A percentile compares a stretch with the other conserved stretches of the same genome.
phyloP scores from a whole-genome alignment of 2,329 filamentous ascomycete species.

The Microcyclospora pomicola region DNA sequence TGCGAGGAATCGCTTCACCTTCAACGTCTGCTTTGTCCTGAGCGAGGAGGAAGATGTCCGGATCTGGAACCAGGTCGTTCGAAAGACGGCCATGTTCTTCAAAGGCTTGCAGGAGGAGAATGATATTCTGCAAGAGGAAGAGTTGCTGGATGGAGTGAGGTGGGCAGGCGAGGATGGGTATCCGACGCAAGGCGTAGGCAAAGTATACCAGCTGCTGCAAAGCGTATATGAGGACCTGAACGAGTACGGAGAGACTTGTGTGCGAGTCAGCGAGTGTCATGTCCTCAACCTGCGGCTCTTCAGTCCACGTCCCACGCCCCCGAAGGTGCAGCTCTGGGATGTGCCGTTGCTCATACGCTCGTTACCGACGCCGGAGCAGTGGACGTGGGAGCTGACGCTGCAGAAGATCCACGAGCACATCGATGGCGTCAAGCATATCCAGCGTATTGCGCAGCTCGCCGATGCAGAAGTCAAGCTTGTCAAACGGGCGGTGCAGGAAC shows the following conservation, averaged over 20 bases:
- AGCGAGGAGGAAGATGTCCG: constrained; percentile 54
- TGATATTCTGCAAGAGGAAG: constrained; percentile 56
- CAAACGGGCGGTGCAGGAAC: constrained; percentile 71
- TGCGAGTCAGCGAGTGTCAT: constrained; percentile 12
- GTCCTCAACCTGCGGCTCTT: constrained; percentile 19
- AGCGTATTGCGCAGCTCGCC: constrained; percentile 70
- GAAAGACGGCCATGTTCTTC: constrained; percentile 73
- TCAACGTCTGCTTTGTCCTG: constrained; percentile 87
- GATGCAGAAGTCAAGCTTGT: constrained; percentile 79
- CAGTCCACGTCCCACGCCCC: constrained; percentile 58
- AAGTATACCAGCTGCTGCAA: constrained; percentile 60
- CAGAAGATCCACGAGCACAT: constrained; percentile 71
- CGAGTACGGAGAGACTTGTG: constrained; percentile 77
- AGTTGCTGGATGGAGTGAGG: constrained; percentile 12
- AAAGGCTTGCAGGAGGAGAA: constrained; percentile 85
- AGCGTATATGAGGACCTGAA: constrained; percentile 86
- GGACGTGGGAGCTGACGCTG: constrained; percentile 63
- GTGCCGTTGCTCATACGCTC: constrained; percentile 63
- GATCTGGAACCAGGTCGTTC: constrained; percentile 60
- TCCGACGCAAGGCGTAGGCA: constrained; percentile 18
- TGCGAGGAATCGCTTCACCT: constrained; percentile 86
- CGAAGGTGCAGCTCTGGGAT: constrained; percentile 72
- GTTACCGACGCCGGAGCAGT: constrained; percentile 40
- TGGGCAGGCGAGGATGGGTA: constrained; percentile 18
- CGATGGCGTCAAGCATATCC: constrained; percentile 80